These are phyloP conservation scores for Phylloporus sp. DNA, from an alignment of 768 basidiomycete genomes.

Conservation along the genomic window DNA sequence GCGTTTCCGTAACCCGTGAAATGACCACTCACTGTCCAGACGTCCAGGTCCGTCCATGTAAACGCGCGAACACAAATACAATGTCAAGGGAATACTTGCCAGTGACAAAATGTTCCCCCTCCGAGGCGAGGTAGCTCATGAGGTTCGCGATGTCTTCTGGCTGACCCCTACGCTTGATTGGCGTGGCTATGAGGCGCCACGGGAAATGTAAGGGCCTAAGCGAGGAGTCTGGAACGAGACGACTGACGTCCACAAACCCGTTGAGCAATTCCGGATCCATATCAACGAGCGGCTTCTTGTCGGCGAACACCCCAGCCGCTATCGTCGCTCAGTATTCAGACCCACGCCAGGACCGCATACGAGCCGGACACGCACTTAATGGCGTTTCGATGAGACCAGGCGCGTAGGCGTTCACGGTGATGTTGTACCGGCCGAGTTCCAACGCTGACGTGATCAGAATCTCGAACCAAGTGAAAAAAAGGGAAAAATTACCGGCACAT, in stretches of 20 bases:
- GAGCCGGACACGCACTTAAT: conserved; percentile 24
- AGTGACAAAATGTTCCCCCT: conserved; percentile 34
- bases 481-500: conserved; percentile 25
- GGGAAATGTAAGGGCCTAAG: no score
- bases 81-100: conserved; percentile 14
- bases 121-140: conserved; percentile 33
- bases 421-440: conserved; percentile 29
- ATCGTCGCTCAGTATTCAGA: background rate
- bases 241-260: background rate
- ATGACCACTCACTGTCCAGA: no score
- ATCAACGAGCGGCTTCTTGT: background rate
- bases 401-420: conserved; percentile 38
- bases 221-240: background rate
- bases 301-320: background rate
- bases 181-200: background rate
- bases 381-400: conserved; percentile 31
- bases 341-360: background rate
- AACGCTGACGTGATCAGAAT: conserved; percentile 3
- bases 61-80: background rate
- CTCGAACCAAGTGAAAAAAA: background rate
- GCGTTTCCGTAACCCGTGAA: no score
- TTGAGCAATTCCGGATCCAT: background rate
- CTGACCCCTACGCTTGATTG: conserved; percentile 19
- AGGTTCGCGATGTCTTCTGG: conserved; percentile 30
- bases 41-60: no score